Conservation (phyloP, 179 eudicot species). For the Silene noctiflora region DNA sequence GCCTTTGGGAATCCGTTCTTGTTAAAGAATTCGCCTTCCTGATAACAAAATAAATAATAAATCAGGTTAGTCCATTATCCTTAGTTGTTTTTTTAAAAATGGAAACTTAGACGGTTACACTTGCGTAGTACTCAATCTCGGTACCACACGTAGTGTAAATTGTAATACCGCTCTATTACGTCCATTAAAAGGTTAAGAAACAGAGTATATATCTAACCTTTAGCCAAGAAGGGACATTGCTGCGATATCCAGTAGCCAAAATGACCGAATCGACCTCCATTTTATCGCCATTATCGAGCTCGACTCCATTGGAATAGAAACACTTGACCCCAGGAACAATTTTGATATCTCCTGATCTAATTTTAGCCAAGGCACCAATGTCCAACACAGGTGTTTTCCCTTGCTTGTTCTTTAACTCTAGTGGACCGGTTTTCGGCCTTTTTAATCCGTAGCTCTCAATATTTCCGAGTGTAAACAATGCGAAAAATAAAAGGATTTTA, state of each 20-base stretch:
- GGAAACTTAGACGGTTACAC: no score
- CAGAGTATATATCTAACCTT: constrained; percentile 52
- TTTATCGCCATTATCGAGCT: constrained; percentile 51
- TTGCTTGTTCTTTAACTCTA: constrained; percentile 69
- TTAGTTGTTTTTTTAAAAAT: neutral
- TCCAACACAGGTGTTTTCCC: constrained; percentile 94
- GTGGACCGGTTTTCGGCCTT: constrained; percentile 67
- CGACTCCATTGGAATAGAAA: constrained; percentile 42
- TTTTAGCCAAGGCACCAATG: constrained; percentile 79
- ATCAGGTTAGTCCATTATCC: constrained; percentile 13
- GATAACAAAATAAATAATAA: constrained; percentile 18
- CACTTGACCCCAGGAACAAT: constrained; percentile 71
- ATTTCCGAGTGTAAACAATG: constrained; percentile 71
- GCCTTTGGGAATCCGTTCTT: constrained; percentile 72
- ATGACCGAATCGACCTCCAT: constrained; percentile 64
- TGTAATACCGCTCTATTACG: neutral
- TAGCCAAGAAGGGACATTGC: constrained; percentile 96
- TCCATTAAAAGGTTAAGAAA: neutral
- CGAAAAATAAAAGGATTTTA: constrained; percentile 53
- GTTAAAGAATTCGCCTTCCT: constrained; percentile 79
- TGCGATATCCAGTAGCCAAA: constrained; percentile 81
- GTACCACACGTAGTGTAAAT: neutral
- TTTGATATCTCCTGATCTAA: constrained; percentile 58
- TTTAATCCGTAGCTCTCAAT: constrained; percentile 57
- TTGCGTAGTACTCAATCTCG: no score